phyloP scores from a whole-genome alignment of 2,329 filamentous ascomycete species.

The Botrytis porri region DNA sequence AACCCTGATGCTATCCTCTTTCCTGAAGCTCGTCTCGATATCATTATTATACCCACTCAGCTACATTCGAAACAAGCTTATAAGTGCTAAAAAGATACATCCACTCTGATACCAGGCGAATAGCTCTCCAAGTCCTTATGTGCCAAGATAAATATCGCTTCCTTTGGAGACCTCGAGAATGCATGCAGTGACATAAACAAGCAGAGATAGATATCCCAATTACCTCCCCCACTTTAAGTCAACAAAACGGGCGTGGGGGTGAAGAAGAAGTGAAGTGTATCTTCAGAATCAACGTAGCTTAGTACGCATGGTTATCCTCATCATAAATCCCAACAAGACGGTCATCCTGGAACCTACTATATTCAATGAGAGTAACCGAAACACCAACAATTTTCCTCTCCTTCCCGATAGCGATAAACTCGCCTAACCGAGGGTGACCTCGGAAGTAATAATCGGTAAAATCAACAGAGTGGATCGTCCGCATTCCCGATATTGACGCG shows the following conservation, averaged over 20 bases:
- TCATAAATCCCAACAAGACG: background rate
- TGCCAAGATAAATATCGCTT: background rate
- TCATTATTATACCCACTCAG: background rate
- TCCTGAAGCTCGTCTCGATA: background rate
- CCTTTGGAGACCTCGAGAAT: background rate
- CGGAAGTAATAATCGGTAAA: background rate
- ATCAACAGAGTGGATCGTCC: background rate
- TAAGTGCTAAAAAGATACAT: background rate
- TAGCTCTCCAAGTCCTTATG: background rate
- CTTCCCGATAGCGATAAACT: background rate
- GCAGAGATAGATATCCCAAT: background rate
- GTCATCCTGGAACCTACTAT: background rate
- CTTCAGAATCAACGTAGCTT: background rate
- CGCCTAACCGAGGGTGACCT: background rate
- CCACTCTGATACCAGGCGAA: background rate
- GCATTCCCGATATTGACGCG: background rate
- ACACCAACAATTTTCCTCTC: background rate
- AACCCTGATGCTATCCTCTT: background rate
- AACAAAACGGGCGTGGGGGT: background rate
- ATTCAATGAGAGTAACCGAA: background rate
- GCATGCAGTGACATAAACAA: background rate
- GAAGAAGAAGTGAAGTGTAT: background rate
- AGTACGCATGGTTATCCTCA: background rate
- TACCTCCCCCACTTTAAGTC: background rate
- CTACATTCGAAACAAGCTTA: background rate